Conservation (phyloP, 2,329 filamentous ascomycete genomes). For the Neofusicoccum ribis region DNA sequence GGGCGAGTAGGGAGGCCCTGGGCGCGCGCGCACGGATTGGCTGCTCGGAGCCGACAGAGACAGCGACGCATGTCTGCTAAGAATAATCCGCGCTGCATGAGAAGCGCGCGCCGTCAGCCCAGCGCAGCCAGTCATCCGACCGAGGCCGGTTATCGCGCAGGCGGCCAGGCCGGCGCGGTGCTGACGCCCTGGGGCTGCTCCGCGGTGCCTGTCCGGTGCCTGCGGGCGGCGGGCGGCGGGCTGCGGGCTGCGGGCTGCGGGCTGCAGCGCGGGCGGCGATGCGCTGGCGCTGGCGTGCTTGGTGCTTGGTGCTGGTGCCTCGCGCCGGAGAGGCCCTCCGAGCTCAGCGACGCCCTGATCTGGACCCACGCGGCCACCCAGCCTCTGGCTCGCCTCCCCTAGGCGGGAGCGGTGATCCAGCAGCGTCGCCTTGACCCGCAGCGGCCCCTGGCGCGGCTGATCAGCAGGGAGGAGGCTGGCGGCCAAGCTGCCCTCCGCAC, state of each 20-base stretch:
- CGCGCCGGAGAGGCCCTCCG: background rate
- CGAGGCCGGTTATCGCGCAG: conserved; percentile 8
- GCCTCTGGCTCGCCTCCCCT: background rate
- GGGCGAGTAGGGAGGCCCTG: conserved; percentile 12
- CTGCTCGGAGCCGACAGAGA: conserved; percentile 11
- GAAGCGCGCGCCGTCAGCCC: conserved; percentile 11
- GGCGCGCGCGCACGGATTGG: conserved; percentile 11
- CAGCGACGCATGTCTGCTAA: conserved; percentile 10
- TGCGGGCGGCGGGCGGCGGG: background rate
- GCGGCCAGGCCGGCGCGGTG: background rate
- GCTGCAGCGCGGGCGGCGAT: background rate
- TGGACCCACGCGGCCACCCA: conserved; percentile 4
- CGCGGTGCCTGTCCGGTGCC: background rate
- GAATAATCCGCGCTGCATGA: conserved; percentile 16
- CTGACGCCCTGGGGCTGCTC: background rate
- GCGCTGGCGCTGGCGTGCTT: background rate
- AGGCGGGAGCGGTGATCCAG: conserved; percentile 1
- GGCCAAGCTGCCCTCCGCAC: too few species aligned
- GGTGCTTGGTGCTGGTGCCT: background rate
- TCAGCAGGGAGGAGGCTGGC: background rate
- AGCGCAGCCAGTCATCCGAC: conserved; percentile 15
- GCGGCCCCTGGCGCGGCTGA: conserved; percentile 14
- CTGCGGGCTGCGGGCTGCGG: background rate
- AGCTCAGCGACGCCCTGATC: background rate
- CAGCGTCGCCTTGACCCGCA: conserved; percentile 5